Percentiles rank a stretch among this genome's conserved stretches.
Evolutionary conservation across 1,139 yeast genomes (phyloP).

Genomic region (Saccharomycopsis phalli): DNA sequence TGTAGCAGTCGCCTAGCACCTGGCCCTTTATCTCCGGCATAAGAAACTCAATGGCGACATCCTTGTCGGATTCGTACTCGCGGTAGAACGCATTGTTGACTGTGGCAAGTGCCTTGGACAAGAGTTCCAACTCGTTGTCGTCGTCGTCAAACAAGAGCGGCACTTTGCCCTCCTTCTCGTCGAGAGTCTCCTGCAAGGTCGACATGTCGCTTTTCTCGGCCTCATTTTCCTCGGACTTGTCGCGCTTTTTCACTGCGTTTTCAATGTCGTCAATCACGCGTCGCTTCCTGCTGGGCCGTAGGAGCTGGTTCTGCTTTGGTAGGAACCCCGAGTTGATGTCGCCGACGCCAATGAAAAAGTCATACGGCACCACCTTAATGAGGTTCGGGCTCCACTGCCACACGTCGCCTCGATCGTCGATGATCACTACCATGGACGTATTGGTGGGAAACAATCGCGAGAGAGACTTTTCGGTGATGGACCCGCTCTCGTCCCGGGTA

Average conservation of each 20-base stretch:
- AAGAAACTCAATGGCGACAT: slow-evolving; percentile 55
- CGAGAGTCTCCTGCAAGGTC: slow-evolving; percentile 67
- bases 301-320: slow-evolving; percentile 67
- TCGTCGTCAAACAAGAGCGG: slow-evolving; percentile 54
- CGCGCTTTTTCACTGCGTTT: slow-evolving; percentile 26
- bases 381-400: slow-evolving; percentile 97
- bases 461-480: slow-evolving; percentile 79
- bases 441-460: slow-evolving; percentile 90
- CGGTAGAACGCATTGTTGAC: slow-evolving; percentile 64
- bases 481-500: slow-evolving; percentile 92
- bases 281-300: slow-evolving; percentile 57
- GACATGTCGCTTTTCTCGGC: slow-evolving; percentile 48
- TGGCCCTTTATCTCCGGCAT: slow-evolving; percentile 63
- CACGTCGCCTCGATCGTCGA: slow-evolving; percentile 97
- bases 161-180: slow-evolving; percentile 25
- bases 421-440: slow-evolving; percentile 91
- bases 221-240: slow-evolving; percentile 27
- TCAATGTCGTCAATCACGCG: slow-evolving; percentile 40
- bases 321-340: slow-evolving; percentile 91
- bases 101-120: slow-evolving; percentile 53
- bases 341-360: slow-evolving; percentile 94
- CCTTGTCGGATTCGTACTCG: slow-evolving; percentile 25
- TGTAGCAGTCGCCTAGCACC: slow-evolving; percentile 60
- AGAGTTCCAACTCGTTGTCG: slow-evolving; percentile 61
- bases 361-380: slow-evolving; percentile 89